Evolutionary conservation across 345 rosid species (phyloP).

Genomic region (Salix arbutifolia): DNA sequence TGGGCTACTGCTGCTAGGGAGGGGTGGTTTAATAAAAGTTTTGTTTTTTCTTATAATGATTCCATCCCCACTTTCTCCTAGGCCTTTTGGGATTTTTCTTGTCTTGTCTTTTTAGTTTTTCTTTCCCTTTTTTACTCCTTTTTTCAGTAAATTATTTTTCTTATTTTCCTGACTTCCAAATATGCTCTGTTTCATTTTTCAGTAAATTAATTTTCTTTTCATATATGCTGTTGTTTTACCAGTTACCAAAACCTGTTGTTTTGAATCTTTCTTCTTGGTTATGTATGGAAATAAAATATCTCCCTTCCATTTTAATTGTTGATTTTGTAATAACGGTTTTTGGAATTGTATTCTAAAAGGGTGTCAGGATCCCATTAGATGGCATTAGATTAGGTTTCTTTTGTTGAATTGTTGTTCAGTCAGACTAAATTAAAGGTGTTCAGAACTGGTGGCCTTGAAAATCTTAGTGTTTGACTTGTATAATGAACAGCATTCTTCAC

Average conservation of each 20-base stretch:
- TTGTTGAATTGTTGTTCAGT: conserved; percentile 10
- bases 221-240: too few species aligned
- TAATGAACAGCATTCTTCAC: conserved; percentile 4
- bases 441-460: conserved; percentile 15
- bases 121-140: not conserved
- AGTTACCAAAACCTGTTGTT: too few species aligned
- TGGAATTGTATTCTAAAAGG: conserved; percentile 14
- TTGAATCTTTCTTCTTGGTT: not conserved
- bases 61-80: too few species aligned
- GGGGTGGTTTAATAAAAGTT: too few species aligned
- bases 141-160: not conserved
- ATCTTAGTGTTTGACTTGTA: conserved; percentile 16
- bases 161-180: too few species aligned
- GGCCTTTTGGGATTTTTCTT: too few species aligned
- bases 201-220: not conserved
- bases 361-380: not conserved
- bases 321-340: not conserved
- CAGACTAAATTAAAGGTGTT: conserved; percentile 10
- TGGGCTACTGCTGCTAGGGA: too few species aligned
- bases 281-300: not conserved
- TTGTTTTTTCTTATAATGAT: too few species aligned
- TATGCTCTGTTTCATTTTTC: too few species aligned
- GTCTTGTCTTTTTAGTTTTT: not conserved
- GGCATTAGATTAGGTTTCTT: not conserved
- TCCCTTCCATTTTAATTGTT: not conserved